These are phyloP conservation scores for Mortierella claussenii DNA, from an alignment of 192 early-diverging fungal genomes.

Conservation along the genomic window DNA sequence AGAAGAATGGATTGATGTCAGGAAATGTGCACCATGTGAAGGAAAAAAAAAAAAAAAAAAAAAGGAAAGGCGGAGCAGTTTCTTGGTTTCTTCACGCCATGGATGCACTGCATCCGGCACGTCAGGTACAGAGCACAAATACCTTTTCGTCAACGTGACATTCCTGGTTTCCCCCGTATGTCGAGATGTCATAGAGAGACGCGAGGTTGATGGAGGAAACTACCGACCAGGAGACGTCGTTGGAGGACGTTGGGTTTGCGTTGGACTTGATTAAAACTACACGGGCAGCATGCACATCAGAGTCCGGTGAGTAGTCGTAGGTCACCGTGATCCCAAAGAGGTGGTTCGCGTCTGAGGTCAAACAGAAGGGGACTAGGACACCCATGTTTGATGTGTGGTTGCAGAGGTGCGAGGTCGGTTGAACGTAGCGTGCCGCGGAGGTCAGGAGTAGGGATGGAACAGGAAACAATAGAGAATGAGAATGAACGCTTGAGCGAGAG, in stretches of 20 bases:
- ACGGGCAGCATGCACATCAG: neutral
- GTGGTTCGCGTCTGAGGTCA: neutral
- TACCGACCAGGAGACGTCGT: neutral
- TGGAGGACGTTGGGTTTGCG: neutral
- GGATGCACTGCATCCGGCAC: too few species aligned
- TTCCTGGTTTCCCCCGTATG: neutral
- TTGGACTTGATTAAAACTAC: constrained; percentile 4
- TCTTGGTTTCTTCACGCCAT: neutral
- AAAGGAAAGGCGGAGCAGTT: neutral
- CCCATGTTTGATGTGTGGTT: too few species aligned
- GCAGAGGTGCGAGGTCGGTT: too few species aligned
- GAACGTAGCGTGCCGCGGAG: too few species aligned
- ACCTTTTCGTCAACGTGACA: constrained; percentile 2
- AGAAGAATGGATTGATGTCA: too few species aligned
- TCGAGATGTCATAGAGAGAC: constrained; percentile 5
- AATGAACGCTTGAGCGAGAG: too few species aligned
- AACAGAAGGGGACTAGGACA: neutral
- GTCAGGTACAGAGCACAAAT: too few species aligned
- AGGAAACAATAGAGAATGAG: too few species aligned
- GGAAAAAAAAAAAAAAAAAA: neutral
- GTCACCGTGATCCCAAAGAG: neutral
- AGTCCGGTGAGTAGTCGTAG: neutral
- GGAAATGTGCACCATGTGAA: neutral
- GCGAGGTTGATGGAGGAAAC: neutral
- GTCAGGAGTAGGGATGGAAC: too few species aligned